Base-by-base conservation (phyloP, 2,329 filamentous ascomycete genomes). In the Apiospora phragmitis region DNA sequence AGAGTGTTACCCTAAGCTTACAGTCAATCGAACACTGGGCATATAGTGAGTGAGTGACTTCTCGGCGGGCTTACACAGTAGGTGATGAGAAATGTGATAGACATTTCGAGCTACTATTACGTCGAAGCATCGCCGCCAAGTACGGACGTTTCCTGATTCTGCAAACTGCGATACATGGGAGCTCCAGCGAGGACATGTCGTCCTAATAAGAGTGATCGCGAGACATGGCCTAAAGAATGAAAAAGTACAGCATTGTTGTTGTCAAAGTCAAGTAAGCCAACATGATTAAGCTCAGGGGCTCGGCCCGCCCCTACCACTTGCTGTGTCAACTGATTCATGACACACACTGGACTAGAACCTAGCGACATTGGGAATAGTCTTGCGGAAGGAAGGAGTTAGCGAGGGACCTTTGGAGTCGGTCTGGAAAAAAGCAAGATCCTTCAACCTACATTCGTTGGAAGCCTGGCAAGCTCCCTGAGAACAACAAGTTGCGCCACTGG, bases 321-420 rank as follows among this genome's bases (percentile, higher is more conserved):
- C 16, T 9, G 8, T n/a, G 18, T 38, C 29, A 35, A 62, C 29
- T 62, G 32, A n/a, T 38, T 29, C 32, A 38, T 38, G 55, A 55
- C 8, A n/a, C 32, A 6, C 9, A 3, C 9, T 24, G 47, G 32
- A 4, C 4, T n/a, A 9, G 32, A 1, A 29, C 3, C 65, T 67
- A 67, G 65, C 42, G 42, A n/a, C 65, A 67, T 29, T 67, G 65
- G 42, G 65, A 67, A 24, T 67, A 67, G 65, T 67, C 65, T 67
- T 9, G 16, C 26, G 5, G 29, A 59, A 55, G 2, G 26, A 18
- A 32, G 3, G 24, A 67, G 65, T 67, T 38, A 43, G 65, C 41
- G n/a, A 42, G 5, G 14, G 2, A 3, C 2, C 8, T 42, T 9
- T 18, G 21, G 14, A 9, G 9, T 12, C 6, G 14, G 2, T 9